Conservation (phyloP, 179 eudicot species). For the Sideroxylon spinosum region DNA sequence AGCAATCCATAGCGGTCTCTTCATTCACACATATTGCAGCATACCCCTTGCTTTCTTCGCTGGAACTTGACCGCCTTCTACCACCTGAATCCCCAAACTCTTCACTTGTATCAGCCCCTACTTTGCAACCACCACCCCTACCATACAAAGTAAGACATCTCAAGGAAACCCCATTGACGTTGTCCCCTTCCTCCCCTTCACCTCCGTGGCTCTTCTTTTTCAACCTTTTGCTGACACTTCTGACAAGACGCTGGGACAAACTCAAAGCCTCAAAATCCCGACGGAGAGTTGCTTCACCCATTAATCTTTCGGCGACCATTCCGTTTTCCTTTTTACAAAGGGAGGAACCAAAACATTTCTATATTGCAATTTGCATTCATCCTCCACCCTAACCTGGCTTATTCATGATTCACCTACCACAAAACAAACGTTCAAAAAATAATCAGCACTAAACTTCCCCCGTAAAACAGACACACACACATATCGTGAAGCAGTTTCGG, state of each 20-base stretch:
- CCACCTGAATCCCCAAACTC: slow-evolving; percentile 50
- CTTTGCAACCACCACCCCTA: slow-evolving; percentile 93
- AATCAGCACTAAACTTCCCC: not conserved
- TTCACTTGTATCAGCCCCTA: slow-evolving; percentile 76
- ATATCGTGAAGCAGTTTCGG: not conserved
- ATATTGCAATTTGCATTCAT: slow-evolving; percentile 15
- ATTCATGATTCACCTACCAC: slow-evolving; percentile 8
- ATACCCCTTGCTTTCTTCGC: slow-evolving; percentile 63
- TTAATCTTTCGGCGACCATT: slow-evolving; percentile 48
- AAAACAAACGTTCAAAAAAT: not conserved
- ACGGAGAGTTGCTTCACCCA: slow-evolving; percentile 47
- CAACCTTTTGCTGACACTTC: slow-evolving; percentile 78
- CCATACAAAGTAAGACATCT: slow-evolving; percentile 68
- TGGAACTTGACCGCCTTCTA: slow-evolving; percentile 57
- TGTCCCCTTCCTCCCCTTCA: slow-evolving; percentile 53
- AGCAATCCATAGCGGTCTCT: slow-evolving; percentile 68
- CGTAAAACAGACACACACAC: not conserved
- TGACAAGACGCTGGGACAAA: slow-evolving; percentile 67
- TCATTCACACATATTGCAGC: slow-evolving; percentile 50
- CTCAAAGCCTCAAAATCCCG: slow-evolving; percentile 67
- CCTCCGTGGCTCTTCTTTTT: slow-evolving; percentile 50
- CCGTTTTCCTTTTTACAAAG: slow-evolving; percentile 8
- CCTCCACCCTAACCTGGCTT: not conserved
- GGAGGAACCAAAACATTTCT: slow-evolving; percentile 12
- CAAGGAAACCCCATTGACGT: slow-evolving; percentile 47